Conservation (phyloP, 345 rosid species). For the Bruguiera parviflora region DNA sequence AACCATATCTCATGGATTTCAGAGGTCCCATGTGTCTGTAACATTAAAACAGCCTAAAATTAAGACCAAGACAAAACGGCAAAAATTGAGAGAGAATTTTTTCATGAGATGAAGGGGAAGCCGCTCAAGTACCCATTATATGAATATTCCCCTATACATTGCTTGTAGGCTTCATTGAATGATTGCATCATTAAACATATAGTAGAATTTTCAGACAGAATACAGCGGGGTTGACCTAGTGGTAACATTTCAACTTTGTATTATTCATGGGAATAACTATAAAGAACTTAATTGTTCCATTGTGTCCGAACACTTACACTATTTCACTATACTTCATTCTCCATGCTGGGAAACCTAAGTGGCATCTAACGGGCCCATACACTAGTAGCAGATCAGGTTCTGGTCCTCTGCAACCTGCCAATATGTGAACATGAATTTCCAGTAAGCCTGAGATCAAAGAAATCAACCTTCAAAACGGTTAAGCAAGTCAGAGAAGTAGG, state of each 20-base stretch:
- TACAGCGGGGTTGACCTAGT: too few relatives aligned
- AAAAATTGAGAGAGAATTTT: too few relatives aligned
- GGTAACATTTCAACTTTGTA: too few relatives aligned
- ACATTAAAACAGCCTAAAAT: constrained; percentile 7
- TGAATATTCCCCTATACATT: too few relatives aligned
- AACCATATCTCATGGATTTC: constrained; percentile 62
- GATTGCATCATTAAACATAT: too few relatives aligned
- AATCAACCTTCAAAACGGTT: neutral
- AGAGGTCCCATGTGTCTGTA: constrained; percentile 83
- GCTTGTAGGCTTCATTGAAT: too few relatives aligned
- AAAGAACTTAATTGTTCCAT: constrained; percentile 4
- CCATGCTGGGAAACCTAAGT: constrained; percentile 94
- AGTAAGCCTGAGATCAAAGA: constrained; percentile 11
- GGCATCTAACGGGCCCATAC: constrained; percentile 86
- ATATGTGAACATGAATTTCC: constrained; percentile 14
- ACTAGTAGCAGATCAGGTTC: constrained; percentile 81
- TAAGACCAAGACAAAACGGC: constrained; percentile 1
- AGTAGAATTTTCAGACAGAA: too few relatives aligned
- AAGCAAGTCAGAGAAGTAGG: constrained; percentile 13
- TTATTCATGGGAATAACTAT: too few relatives aligned
- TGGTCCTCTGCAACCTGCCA: constrained; percentile 57
- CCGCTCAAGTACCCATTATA: neutral
- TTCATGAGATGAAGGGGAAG: neutral
- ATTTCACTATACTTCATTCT: constrained; percentile 89
- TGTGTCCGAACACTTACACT: constrained; percentile 42